Conservation (phyloP, 306 rosid genomes). For the Quercus berberidifolia region DNA sequence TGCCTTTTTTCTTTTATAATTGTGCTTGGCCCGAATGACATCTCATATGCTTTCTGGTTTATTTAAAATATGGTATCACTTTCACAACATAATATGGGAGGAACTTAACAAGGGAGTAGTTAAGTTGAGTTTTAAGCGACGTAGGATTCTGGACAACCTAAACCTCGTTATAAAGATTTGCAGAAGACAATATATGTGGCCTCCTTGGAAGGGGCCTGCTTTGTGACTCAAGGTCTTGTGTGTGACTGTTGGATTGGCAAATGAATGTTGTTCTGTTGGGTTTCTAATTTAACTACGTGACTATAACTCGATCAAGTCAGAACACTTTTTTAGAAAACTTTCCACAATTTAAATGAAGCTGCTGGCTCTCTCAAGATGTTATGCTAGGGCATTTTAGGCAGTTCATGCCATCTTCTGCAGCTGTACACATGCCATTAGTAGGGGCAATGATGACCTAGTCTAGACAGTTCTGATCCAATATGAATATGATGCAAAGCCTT, state of each 20-base stretch:
- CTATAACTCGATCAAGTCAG: neutral
- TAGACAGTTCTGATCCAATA: neutral
- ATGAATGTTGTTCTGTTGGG: neutral
- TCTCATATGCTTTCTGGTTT: neutral
- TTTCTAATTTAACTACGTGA: neutral
- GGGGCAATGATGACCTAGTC: neutral
- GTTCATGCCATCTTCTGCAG: neutral
- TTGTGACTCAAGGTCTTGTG: neutral
- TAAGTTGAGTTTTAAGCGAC: neutral
- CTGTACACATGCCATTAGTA: neutral
- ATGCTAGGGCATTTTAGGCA: neutral
- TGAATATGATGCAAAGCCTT: too few species aligned
- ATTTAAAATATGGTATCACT: neutral
- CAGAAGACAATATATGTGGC: neutral
- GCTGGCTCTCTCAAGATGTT: neutral
- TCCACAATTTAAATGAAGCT: neutral
- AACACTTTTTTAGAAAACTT: neutral
- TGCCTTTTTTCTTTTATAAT: neutral
- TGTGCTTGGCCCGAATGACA: neutral
- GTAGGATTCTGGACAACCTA: neutral
- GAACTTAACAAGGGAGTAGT: too few species aligned
- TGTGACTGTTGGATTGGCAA: neutral
- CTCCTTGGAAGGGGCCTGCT: neutral
- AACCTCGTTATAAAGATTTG: neutral
- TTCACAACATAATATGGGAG: neutral